Evolutionary conservation across 495 filamentous ascomycete species (phyloP), one percentile per base, ranked within the genome.

Genomic region (Emericellopsis terricola): DNA sequence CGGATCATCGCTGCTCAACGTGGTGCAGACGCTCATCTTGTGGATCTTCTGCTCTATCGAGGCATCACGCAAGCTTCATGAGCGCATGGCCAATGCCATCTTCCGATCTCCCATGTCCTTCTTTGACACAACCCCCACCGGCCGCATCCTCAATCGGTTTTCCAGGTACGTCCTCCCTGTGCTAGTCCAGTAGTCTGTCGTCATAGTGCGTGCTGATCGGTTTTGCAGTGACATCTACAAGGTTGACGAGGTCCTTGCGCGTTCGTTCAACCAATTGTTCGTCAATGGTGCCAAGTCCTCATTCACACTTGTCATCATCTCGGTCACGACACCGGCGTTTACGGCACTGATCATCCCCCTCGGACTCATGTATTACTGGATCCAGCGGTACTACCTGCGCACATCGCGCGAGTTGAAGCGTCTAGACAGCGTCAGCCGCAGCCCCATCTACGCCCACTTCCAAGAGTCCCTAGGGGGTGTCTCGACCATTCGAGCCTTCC

Each of bases 1-100:
- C 30, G 91, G 91, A n/a, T 73, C 81, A 15, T 76, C 91, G 17
- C 66, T 66, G 19, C 60, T 99, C 41, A 84, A 87, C 14, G 82
- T 94, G 28, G 45, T 89, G 23, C 91, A 99, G 57, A 94, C 87
- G 18, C 60, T 99, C 37, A 86, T 99, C 38, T 62, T 99, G 14
- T 96, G 87, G 87, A 94, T 99, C 41, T 94, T 94, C 59, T 99
- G 91, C 57, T 94, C 91, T 2, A 94, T 99, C 40, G 86, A 96
- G 68, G 91, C 91, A 32, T 93, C 85, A 26, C 71, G 86, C 14
- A 96, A 96, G 56, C 68, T 99, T 18, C 91, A 99, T 52, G 87
- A 99, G 57, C 73, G 82, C 38, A 99, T 99, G 91, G 91, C 91
- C 28, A 85, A 79, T 44, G 83, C 91, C 4, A 96, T 96, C 45